Evolutionary conservation across 2,329 filamentous ascomycete genomes (phyloP).

Genomic region (Celoporthe dispersa): DNA sequence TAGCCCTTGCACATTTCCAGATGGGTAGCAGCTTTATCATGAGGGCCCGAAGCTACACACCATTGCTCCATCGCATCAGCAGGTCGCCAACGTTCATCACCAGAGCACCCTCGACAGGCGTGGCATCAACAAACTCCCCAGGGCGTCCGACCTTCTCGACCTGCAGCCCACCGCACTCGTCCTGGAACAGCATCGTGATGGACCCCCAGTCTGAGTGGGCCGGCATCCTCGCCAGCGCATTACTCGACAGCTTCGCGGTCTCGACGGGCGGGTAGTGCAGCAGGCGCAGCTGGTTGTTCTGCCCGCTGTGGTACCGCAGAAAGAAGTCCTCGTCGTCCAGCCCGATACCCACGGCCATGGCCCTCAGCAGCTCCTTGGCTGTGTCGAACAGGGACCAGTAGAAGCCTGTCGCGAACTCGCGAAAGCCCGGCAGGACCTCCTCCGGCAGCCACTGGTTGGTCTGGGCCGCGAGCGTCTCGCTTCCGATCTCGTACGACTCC

Average conservation of each 20-base stretch:
- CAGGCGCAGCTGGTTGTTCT: constrained; percentile 63
- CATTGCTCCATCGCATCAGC: constrained; percentile 30
- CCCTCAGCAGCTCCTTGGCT: constrained; percentile 37
- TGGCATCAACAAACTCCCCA: constrained; percentile 27
- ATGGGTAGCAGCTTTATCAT: neutral
- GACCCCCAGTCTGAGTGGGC: constrained; percentile 43
- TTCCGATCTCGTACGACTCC: constrained; percentile 38
- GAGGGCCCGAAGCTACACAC: constrained; percentile 3
- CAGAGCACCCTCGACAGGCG: constrained; percentile 25
- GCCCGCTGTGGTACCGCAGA: constrained; percentile 52
- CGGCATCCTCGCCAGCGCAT: constrained; percentile 35
- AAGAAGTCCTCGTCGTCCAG: constrained; percentile 34
- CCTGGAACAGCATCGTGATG: constrained; percentile 52
- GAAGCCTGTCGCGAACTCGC: constrained; percentile 37
- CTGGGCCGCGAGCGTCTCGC: constrained; percentile 26
- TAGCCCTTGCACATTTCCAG: neutral
- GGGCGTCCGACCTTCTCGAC: constrained; percentile 36
- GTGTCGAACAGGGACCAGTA: constrained; percentile 39
- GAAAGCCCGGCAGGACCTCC: constrained; percentile 43
- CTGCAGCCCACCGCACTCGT: constrained; percentile 48
- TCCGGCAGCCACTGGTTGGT: constrained; percentile 47
- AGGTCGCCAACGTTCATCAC: constrained; percentile 30
- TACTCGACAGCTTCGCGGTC: constrained; percentile 35
- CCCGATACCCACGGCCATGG: constrained; percentile 40
- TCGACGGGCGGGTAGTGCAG: constrained; percentile 54